Evolutionary conservation across 148 eudicot species (phyloP).

Genomic region (Rhododendron mucronatum): DNA sequence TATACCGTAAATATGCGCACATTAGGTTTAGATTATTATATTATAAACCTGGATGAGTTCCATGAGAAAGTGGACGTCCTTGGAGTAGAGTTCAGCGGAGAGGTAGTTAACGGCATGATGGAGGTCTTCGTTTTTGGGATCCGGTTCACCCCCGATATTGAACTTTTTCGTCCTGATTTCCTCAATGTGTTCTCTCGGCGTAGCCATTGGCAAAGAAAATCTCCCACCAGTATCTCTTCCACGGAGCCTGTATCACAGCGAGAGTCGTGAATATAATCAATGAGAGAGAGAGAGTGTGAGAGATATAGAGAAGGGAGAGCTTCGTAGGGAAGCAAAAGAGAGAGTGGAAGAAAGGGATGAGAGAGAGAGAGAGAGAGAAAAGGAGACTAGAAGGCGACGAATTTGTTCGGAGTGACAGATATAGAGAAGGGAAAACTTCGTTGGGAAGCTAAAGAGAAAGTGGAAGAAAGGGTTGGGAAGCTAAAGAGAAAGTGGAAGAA

Average conservation of each 20-base stretch:
- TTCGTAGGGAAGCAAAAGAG: background rate
- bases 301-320: background rate
- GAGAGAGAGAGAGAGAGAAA: background rate
- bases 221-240: background rate
- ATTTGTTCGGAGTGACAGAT: too few species aligned
- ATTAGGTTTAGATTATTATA: background rate
- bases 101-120: conserved; percentile 51
- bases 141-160: conserved; percentile 45
- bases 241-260: background rate
- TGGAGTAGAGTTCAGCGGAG: conserved; percentile 60
- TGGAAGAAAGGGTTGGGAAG: background rate
- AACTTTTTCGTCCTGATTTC: conserved; percentile 42
- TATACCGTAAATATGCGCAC: too few species aligned
- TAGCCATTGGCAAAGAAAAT: conserved; percentile 2
- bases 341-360: background rate
- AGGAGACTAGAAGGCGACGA: background rate
- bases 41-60: conserved; percentile 59
- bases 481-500: background rate
- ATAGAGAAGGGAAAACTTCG: too few species aligned
- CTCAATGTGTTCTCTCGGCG: conserved; percentile 50
- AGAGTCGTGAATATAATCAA: background rate
- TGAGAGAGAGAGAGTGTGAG: background rate
- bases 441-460: background rate
- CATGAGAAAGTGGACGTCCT: conserved; percentile 64
- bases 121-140: conserved; percentile 32